phyloP scores from a whole-genome alignment of 441 rosid genomes.

The Corymbia citriodora region DNA sequence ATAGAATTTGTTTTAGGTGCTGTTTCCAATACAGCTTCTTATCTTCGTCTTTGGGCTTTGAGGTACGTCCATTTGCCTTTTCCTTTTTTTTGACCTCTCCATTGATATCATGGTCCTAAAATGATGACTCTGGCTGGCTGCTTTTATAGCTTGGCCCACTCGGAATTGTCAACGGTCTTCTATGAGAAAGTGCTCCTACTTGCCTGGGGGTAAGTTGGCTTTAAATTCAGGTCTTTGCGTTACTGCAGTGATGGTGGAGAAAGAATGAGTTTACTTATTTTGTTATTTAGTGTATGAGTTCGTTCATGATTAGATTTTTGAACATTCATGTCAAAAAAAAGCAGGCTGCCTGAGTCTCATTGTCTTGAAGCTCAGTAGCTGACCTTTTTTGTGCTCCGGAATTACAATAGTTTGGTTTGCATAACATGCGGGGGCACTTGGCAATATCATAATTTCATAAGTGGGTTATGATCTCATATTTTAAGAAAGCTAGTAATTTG shows the following conservation, averaged over 20 bases:
- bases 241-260: background rate
- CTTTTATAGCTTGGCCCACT: constrained; percentile 85
- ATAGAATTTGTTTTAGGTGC: constrained; percentile 95
- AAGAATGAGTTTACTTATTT: background rate
- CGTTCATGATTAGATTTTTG: background rate
- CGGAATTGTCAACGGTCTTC: constrained; percentile 93
- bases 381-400: background rate
- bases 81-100: background rate
- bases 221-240: background rate
- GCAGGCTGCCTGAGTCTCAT: background rate
- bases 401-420: background rate
- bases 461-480: background rate
- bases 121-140: constrained; percentile 6
- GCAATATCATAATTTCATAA: background rate
- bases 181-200: constrained; percentile 94
- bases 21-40: constrained; percentile 96
- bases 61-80: constrained; percentile 36
- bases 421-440: background rate
- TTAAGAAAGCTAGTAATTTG: background rate
- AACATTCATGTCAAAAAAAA: background rate
- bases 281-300: background rate
- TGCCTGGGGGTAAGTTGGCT: constrained; percentile 83
- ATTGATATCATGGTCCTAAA: background rate
- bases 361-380: background rate
- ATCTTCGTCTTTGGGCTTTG: constrained; percentile 99